A percentile compares a stretch with the other conserved stretches of the same genome.
Conservation (phyloP, 208 protist species). For the Leishmania major region DNA sequence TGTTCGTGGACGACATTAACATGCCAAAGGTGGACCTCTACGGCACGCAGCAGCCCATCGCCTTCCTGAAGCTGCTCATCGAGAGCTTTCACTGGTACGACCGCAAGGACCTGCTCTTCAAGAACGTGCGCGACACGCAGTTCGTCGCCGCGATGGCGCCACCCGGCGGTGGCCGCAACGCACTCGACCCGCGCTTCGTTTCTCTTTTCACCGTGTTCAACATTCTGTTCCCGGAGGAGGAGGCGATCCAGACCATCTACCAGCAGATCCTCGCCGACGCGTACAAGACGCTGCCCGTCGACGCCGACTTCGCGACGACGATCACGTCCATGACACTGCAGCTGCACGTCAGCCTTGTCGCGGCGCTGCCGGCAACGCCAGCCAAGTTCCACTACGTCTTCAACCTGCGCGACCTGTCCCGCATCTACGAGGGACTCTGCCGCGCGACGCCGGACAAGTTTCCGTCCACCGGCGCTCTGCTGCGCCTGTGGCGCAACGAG, state of each 20-base stretch:
- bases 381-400: constrained; percentile 99
- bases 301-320: constrained; percentile 46
- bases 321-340: constrained; percentile 94
- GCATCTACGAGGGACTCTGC: constrained; percentile 98
- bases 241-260: constrained; percentile 97
- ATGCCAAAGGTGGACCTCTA: constrained; percentile 99
- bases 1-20: constrained; percentile 99
- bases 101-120: constrained; percentile 96
- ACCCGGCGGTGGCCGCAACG: constrained; percentile 96
- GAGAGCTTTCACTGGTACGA: constrained; percentile 98
- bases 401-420: constrained; percentile 98
- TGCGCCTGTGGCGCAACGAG: constrained; percentile 99
- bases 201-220: constrained; percentile 98
- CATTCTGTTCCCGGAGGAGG: constrained; percentile 96
- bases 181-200: constrained; percentile 97
- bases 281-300: constrained; percentile 71
- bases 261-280: constrained; percentile 93
- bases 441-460: constrained; percentile 94
- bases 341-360: constrained; percentile 93
- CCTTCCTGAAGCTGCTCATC: constrained; percentile 98
- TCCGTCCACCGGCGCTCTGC: constrained; percentile 46
- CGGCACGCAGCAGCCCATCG: constrained; percentile 99
- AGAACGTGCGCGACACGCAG: constrained; percentile 95
- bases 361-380: constrained; percentile 96
- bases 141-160: constrained; percentile 98